These are phyloP conservation scores for Malus hybrid DNA, from an alignment of 331 rosid species.

Conservation along the genomic window DNA sequence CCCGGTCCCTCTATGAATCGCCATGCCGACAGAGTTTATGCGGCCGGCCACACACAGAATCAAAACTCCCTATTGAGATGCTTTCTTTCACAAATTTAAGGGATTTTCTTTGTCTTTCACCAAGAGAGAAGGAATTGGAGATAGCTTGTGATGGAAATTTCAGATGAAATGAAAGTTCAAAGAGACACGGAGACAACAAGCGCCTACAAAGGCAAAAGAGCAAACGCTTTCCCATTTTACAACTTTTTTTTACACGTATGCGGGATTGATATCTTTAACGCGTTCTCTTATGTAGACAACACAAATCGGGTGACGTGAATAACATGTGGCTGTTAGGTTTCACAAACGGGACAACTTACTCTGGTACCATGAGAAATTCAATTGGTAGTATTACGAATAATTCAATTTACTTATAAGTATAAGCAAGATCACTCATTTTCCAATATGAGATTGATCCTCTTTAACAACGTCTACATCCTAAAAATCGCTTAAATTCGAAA, in stretches of 20 bases:
- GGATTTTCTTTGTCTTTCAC: constrained; percentile 4
- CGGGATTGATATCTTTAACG: no score
- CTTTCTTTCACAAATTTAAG: neutral
- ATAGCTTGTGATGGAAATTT: neutral
- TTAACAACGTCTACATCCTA: no score
- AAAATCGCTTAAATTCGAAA: neutral
- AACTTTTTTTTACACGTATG: neutral
- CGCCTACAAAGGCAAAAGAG: constrained; percentile 4
- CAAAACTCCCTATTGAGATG: neutral
- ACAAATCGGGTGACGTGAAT: no score
- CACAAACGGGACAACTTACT: no score
- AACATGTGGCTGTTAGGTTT: no score
- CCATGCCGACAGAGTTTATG: no score
- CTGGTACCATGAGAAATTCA: no score
- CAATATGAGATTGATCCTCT: no score
- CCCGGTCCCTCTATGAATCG: no score
- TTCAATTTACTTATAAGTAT: no score
- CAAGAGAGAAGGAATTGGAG: neutral
- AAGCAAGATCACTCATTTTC: accelerated
- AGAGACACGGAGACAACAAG: neutral
- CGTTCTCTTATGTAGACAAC: accelerated
- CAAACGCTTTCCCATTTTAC: neutral
- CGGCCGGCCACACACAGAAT: no score
- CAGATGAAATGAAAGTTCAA: neutral
- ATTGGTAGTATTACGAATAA: no score